Evolutionary conservation across 2,329 filamentous ascomycete genomes (phyloP), one percentile per base, ranked within the genome.

Genomic region (Phialophora verrucosa): DNA sequence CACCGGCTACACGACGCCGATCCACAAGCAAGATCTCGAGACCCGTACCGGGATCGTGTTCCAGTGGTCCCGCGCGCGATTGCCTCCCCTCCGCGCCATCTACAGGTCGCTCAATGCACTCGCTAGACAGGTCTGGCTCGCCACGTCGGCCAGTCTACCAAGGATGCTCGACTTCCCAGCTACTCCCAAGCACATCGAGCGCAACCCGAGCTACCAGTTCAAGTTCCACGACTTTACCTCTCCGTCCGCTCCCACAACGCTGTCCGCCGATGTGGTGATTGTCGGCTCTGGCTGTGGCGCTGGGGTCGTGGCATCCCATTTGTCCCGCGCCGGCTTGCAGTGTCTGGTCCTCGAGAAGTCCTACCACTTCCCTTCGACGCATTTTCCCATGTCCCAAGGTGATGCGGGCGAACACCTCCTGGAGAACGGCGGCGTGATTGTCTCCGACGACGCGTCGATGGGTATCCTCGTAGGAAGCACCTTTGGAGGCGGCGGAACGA

Each of bases 281-380:
- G 84, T 97, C 23, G 93, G 93, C 2, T 95, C 91, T 44, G 93
- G 93, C 31, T 96, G 91, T 72, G 93, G 93, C 69, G 93, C 91
- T 49, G 91, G 85, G 10, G 92, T 97, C 0, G 87, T 85, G 42
- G 65, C 70, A 11, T 67, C 67, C 4, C 65, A 70, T 50, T 69
- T 72, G 11, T 61, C 70, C 11, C 65, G 68, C 4, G 93, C 93
- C 27, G 91, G 91, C 3, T 51, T 68, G 27, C 83, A 91, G 69
- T 92, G 97, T 31, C 76, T 96, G 3, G 91, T 97, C 0, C 88
- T 92, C 2, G 92, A 96, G 71, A 95, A 95, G 75, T 87, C 86
- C 1, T 92, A 93, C 75, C 86, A 95, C 75, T 94, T 90, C 79
- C 80, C 88, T 0, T 85, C 90, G 0, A 82, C 87, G 1, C 86